These are phyloP conservation scores for Backusella circina DNA, from an alignment of 192 early-diverging fungal genomes.

Conservation along the genomic window DNA sequence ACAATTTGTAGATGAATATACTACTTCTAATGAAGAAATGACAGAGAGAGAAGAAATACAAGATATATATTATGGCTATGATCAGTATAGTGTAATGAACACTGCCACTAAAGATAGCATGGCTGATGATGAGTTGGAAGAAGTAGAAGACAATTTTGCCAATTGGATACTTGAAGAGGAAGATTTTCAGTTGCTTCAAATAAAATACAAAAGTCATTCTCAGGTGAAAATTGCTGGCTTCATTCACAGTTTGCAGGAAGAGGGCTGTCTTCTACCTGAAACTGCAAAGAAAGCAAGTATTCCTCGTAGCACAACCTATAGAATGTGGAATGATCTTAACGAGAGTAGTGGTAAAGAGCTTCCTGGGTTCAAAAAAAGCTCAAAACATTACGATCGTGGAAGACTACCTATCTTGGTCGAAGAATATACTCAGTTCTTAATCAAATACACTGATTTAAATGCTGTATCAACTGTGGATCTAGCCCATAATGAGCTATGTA, in stretches of 20 bases:
- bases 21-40: no score
- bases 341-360: constrained; percentile 15
- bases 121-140: constrained; percentile 2
- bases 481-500: background rate
- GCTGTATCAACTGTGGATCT: constrained; percentile 1
- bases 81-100: constrained; percentile 9
- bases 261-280: constrained; percentile 5
- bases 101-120: constrained; percentile 14
- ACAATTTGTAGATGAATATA: no score
- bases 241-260: constrained; percentile 6
- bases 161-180: background rate
- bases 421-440: background rate
- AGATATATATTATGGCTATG: background rate
- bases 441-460: constrained; percentile 4
- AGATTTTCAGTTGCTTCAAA: constrained; percentile 8
- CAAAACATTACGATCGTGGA: background rate
- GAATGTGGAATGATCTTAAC: constrained; percentile 7
- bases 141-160: background rate
- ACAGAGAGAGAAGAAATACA: no score
- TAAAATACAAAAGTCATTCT: constrained; percentile 9
- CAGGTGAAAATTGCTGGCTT: constrained; percentile 9
- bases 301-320: constrained; percentile 4
- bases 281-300: constrained; percentile 5
- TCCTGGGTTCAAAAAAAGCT: constrained; percentile 4
- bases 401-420: constrained; percentile 1